These are phyloP conservation scores for Gracilaria vermiculophylla DNA, from an alignment of 23 red algal genomes.

Conservation along the genomic window DNA sequence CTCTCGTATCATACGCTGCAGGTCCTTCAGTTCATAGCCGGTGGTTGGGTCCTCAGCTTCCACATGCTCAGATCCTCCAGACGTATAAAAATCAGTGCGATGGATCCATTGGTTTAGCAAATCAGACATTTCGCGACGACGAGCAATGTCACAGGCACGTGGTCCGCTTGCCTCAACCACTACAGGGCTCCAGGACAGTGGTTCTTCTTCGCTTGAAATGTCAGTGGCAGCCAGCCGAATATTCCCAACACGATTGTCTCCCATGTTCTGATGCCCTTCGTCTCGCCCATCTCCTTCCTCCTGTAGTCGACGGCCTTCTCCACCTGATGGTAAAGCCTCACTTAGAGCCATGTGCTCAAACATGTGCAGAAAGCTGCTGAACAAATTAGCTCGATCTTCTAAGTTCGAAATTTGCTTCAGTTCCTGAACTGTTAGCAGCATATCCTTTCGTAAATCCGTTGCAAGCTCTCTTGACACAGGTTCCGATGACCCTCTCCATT, in stretches of 20 bases:
- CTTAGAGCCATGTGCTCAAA: slow-evolving; percentile 18
- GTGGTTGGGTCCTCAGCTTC: slow-evolving; percentile 12
- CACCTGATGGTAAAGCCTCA: background rate
- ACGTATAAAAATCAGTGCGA: background rate
- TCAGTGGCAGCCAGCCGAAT: slow-evolving; percentile 27
- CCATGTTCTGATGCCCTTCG: background rate
- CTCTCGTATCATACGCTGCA: slow-evolving; percentile 39
- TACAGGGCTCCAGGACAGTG: slow-evolving; percentile 40
- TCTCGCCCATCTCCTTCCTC: slow-evolving; percentile 35
- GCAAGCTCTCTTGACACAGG: slow-evolving; percentile 13
- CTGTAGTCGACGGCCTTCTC: background rate
- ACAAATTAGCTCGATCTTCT: slow-evolving; percentile 42
- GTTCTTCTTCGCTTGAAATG: slow-evolving; percentile 60
- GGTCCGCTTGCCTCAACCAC: slow-evolving; percentile 28
- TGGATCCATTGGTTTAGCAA: slow-evolving; percentile 51
- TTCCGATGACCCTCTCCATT: slow-evolving; percentile 32
- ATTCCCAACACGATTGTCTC: slow-evolving; percentile 12
- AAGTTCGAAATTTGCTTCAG: slow-evolving; percentile 29
- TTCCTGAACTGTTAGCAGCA: slow-evolving; percentile 1
- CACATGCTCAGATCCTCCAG: background rate
- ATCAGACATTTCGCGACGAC: slow-evolving; percentile 50
- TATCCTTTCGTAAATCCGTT: slow-evolving; percentile 29
- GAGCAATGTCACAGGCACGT: slow-evolving; percentile 4
- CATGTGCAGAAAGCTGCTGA: slow-evolving; percentile 33
- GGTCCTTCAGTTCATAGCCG: slow-evolving; percentile 6